Evolutionary conservation across 345 rosid genomes (phyloP), one percentile per base, ranked within the genome.

Genomic region (Brassica napus): DNA sequence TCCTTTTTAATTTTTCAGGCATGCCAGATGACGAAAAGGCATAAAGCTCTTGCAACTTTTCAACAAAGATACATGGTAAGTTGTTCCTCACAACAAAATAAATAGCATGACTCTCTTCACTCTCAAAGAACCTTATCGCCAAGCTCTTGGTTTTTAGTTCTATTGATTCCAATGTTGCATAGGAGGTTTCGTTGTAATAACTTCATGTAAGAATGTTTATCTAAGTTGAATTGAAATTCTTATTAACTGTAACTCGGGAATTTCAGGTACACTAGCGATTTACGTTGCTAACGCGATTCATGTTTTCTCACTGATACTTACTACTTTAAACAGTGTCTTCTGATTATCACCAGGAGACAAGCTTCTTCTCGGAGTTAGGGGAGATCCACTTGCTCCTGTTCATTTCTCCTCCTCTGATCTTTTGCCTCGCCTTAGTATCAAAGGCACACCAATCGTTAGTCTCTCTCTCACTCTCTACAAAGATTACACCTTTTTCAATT

Each of bases 381-480:
- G 94, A 31, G 93, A 97, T 11, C 97, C 98, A 31, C 88, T 94
- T 35, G 97, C 94, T 76, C 97, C 97, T 0, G 85, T 92, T 66
- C 90, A 86, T 73, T 94, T 91, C 75, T 84, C 87, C 84, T 60
- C 81, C 65, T 78, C 88, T 1, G 97, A 91, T 61, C 92, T 92
- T 77, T 74, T 87, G 80, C 97, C 97, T 78, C 95, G 91, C 80
- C 91, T 94, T 68, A 86, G 92, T 73, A 88, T 92, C 78, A 92
- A 92, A 75, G 88, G 91, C 75, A 91, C 94, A 69, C 95, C 98
- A 68, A 93, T 95, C 86, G 97, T 95, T 55, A 88, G 84, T 82
- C 74, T 18, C 35, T 37, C 9, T 8, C 35, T 32, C 35, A 32
- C 35, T 66, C 60, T 14, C 71, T 66, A 32, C 35, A 12, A 42